Evolutionary conservation across 2,329 filamentous ascomycete genomes (phyloP).

Genomic region (Lasiodiplodia citricola): DNA sequence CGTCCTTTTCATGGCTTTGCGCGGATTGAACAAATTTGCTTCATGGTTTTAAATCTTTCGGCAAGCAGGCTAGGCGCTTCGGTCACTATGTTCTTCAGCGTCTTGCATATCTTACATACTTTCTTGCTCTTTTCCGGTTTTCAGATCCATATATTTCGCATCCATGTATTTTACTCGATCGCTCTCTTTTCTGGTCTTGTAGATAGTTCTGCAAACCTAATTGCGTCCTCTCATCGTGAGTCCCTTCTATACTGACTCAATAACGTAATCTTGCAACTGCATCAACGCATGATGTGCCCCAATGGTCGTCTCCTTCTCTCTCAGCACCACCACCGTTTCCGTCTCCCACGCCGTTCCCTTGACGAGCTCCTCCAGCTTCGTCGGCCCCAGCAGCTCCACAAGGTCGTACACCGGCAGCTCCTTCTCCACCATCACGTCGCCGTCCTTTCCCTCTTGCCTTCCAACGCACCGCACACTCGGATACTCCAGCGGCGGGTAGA

Average conservation of each 20-base stretch:
- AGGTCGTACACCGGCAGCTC: conserved; percentile 43
- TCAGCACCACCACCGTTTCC: conserved; percentile 33
- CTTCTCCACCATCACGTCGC: conserved; percentile 29
- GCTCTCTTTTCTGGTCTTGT: background rate
- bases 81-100: background rate
- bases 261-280: conserved; percentile 19
- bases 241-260: background rate
- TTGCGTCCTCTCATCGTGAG: background rate
- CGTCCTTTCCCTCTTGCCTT: background rate
- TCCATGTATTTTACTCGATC: background rate
- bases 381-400: conserved; percentile 40
- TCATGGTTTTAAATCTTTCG: background rate
- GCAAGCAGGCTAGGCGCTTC: background rate
- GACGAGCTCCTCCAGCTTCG: conserved; percentile 35
- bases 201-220: no score
- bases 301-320: conserved; percentile 3
- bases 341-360: conserved; percentile 33
- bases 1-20: background rate
- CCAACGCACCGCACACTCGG: conserved; percentile 32
- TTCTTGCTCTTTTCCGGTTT: background rate
- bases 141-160: background rate
- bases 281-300: conserved; percentile 18
- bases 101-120: background rate
- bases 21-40: background rate
- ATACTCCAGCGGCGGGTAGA: conserved; percentile 40